A percentile compares a stretch with the other conserved stretches of the same genome.
These are phyloP conservation scores for Aegilops bicornis DNA, from an alignment of 176 grass and related monocot species.

Conservation along the genomic window DNA sequence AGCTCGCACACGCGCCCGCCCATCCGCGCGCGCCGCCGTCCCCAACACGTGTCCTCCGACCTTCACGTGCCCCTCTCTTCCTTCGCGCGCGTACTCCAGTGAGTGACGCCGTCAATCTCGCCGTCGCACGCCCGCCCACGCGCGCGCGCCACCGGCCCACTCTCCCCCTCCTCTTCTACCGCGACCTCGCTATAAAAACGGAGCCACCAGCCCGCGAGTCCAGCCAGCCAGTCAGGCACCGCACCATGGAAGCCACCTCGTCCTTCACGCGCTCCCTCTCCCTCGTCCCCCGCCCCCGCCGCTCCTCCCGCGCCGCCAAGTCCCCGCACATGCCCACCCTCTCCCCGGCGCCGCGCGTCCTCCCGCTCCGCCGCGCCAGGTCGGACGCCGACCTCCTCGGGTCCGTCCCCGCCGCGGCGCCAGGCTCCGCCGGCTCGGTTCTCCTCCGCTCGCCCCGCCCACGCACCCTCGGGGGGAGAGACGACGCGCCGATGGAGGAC, in stretches of 20 bases:
- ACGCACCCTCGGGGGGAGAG: neutral
- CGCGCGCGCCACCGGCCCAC: neutral
- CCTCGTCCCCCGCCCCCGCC: constrained; percentile 20
- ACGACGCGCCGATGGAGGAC: constrained; percentile 26
- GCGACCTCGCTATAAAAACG: neutral
- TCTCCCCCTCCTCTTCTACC: neutral
- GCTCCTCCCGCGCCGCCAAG: neutral
- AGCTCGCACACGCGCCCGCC: neutral
- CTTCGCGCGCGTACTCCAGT: neutral
- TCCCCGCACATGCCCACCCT: neutral
- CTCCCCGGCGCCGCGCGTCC: neutral
- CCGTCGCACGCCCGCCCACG: neutral
- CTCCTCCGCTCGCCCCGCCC: constrained; percentile 4
- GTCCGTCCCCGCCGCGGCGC: neutral
- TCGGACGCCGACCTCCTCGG: constrained; percentile 52
- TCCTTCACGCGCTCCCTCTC: constrained; percentile 44
- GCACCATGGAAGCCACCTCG: constrained; percentile 35
- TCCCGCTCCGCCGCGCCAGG: constrained; percentile 52
- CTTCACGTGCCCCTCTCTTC: neutral
- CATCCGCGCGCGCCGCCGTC: neutral
- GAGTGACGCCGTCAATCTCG: constrained; percentile 23
- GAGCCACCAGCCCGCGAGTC: neutral
- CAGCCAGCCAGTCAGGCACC: neutral
- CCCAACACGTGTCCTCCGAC: neutral
- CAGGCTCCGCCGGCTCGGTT: neutral